Base-by-base conservation (phyloP, 2,329 filamentous ascomycete genomes). In the Stachybotrys elegans region DNA sequence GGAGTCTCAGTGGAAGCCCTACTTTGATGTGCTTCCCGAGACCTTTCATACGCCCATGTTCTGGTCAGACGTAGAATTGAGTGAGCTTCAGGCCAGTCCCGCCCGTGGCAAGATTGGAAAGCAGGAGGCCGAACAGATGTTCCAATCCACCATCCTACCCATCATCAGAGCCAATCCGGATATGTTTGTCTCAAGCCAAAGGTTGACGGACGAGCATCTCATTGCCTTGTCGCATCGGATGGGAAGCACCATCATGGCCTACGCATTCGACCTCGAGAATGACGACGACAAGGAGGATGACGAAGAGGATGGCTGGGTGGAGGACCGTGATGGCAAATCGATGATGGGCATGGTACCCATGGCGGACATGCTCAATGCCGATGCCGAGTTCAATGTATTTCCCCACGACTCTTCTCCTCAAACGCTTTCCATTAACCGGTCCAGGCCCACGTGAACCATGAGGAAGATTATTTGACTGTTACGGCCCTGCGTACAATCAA, bases 241-340 rank as follows among this genome's bases (percentile, higher is more conserved):
- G 83, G 90, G 87, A 2, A 91, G 85, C 48, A 81, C 86, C 14
- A 92, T 95, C 52, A 94, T 95, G 89, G 85, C 89, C 0, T 95
- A 95, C 59, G 89, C 89, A 0, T 95, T 95, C 59, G 90, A 95
- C 53, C 76, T 95, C 6, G 78, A 80, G 39, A 71, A 71, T 7
- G 68, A 73, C 0, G 76, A 81, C 5, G 72, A 79, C 1, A 61
- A 69, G 0, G 75, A 81, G 19, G 78, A 81, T 3, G 77, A 83
- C 2, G 77, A 81, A 12, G 69, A 77, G 6, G 81, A 82, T 20
- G 81, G 79, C 35, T 85, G 83, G 70, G 73, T 84, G 1, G 81
- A 84, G 45, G 82, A 86, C 44, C 73, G 74, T 41, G 73, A 83
- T 3, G 71, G 70, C 8, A 71, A 72, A 50, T 67, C 71, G 1